phyloP scores from a whole-genome alignment of 169 alveolate species.

The Eimeria tenella region DNA sequence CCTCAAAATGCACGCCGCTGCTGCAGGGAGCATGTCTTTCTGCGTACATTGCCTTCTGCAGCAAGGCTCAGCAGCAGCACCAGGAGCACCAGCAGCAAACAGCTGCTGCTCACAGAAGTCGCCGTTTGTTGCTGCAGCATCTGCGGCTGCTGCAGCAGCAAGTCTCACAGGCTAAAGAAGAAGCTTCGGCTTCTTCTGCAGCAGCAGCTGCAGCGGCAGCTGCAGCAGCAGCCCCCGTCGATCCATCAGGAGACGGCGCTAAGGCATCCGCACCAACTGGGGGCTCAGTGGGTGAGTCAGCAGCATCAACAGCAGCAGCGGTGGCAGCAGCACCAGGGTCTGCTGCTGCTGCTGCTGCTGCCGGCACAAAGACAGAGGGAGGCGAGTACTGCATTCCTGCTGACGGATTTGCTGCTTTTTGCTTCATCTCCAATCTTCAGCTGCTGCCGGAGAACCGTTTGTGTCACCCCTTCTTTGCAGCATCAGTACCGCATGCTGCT shows the following conservation, averaged over 20 bases:
- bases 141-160: constrained; percentile 21
- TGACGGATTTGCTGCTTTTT: constrained; percentile 42
- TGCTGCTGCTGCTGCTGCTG: background rate
- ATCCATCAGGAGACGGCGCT: background rate
- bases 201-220: constrained; percentile 26
- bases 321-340: constrained; percentile 7
- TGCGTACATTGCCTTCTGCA: constrained; percentile 1
- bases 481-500: background rate
- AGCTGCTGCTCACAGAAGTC: background rate
- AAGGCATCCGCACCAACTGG: background rate
- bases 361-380: background rate
- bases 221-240: background rate
- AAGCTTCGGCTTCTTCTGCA: background rate
- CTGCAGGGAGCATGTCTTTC: constrained; percentile 47
- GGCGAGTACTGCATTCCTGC: constrained; percentile 10
- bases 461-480: constrained; percentile 20
- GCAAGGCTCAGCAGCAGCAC: constrained; percentile 17
- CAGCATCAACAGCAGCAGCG: background rate
- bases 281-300: background rate
- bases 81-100: background rate
- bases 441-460: background rate
- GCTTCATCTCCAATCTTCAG: constrained; percentile 10
- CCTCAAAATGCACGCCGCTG: background rate
- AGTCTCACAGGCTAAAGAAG: background rate
- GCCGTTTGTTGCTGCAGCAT: constrained; percentile 45